phyloP scores from a whole-genome alignment of 169 alveolate species.

The Theileria annulata region DNA sequence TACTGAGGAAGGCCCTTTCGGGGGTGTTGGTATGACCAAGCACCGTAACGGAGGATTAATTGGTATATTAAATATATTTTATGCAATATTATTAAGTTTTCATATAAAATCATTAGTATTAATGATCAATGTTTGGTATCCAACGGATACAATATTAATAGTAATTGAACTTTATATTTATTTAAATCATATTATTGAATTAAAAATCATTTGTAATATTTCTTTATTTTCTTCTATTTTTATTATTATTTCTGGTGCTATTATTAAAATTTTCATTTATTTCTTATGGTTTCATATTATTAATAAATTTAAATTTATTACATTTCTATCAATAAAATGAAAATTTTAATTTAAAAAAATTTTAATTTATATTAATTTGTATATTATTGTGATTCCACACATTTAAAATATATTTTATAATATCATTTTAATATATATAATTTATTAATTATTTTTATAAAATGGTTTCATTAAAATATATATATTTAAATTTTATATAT shows the following conservation, averaged over 20 bases:
- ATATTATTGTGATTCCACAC: too few relatives aligned
- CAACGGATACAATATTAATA: conserved; percentile 37
- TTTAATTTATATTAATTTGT: neutral
- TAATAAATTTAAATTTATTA: neutral
- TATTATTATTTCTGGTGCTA: conserved; percentile 8
- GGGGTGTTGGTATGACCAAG: too few relatives aligned
- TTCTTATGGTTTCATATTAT: conserved; percentile 20
- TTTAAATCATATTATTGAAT: conserved; percentile 33
- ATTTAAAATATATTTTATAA: too few relatives aligned
- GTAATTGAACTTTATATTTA: conserved; percentile 49
- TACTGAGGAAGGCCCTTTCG: too few relatives aligned
- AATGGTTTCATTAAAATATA: neutral
- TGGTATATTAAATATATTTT: conserved; percentile 7
- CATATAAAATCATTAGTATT: conserved; percentile 59
- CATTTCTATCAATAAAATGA: neutral
- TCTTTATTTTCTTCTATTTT: neutral
- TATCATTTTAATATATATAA: neutral
- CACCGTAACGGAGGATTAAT: too few relatives aligned
- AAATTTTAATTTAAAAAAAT: too few relatives aligned
- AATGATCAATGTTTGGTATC: conserved; percentile 61
- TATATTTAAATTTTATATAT: too few relatives aligned
- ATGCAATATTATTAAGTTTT: conserved; percentile 35
- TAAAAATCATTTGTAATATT: conserved; percentile 36
- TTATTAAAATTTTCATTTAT: conserved; percentile 29
- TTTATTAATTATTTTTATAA: too few relatives aligned